Conservation (phyloP, 2,329 filamentous ascomycete genomes). For the Lojkania enalia region DNA sequence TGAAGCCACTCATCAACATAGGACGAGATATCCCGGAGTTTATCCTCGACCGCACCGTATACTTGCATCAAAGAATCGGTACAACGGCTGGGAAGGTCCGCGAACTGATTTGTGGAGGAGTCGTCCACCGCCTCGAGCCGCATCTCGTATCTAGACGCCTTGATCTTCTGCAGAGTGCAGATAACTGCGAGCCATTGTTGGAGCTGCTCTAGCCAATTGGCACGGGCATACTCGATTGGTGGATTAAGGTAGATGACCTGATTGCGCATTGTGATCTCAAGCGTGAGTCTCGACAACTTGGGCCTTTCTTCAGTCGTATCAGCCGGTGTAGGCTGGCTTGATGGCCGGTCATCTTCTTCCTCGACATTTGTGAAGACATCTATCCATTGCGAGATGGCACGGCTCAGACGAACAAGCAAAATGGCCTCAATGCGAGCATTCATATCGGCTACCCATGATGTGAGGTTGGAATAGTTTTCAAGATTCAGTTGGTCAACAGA, state of each 20-base stretch:
- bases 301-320: slow-evolving; percentile 54
- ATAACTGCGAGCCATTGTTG: slow-evolving; percentile 92
- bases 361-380: slow-evolving; percentile 67
- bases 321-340: slow-evolving; percentile 47
- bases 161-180: slow-evolving; percentile 90
- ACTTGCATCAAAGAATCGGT: slow-evolving; percentile 77
- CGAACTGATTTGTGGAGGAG: slow-evolving; percentile 70
- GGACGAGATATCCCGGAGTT: slow-evolving; percentile 73
- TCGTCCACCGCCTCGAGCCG: slow-evolving; percentile 67
- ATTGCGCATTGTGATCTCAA: slow-evolving; percentile 97
- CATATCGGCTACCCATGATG: slow-evolving; percentile 84
- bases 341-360: slow-evolving; percentile 29
- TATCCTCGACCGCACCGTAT: slow-evolving; percentile 81
- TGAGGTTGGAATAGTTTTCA: slow-evolving; percentile 92
- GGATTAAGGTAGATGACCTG: slow-evolving; percentile 97
- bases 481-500: slow-evolving; percentile 95
- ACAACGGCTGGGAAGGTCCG: slow-evolving; percentile 81
- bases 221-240: slow-evolving; percentile 85
- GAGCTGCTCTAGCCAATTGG: slow-evolving; percentile 90
- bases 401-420: slow-evolving; percentile 78
- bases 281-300: slow-evolving; percentile 71
- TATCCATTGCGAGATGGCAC: slow-evolving; percentile 86
- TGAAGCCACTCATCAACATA: slow-evolving; percentile 99
- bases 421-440: slow-evolving; percentile 83
- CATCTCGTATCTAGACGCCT: slow-evolving; percentile 94